phyloP scores from a whole-genome alignment of 2,329 filamentous ascomycete species.

The Chaetothyriales sp. region DNA sequence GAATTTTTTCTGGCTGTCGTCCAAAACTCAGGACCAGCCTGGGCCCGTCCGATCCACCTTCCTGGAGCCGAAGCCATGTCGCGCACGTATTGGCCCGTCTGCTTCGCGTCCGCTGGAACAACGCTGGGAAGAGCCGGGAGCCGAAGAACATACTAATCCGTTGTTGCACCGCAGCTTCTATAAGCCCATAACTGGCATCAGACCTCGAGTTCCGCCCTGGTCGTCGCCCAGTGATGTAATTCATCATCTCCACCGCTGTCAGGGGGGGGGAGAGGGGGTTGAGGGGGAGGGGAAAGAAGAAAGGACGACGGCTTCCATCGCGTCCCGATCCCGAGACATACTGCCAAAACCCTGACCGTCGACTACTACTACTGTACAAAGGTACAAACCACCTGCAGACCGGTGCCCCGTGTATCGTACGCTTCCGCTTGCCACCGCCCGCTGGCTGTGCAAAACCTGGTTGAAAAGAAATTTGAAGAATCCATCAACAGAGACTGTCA shows the following conservation, averaged over 20 bases:
- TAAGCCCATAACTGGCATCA: neutral
- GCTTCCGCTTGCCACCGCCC: too few relatives aligned
- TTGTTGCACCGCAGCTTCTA: neutral
- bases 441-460: too few relatives aligned
- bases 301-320: too few relatives aligned
- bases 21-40: neutral
- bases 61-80: constrained; percentile 1
- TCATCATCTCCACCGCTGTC: neutral
- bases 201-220: neutral
- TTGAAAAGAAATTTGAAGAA: neutral
- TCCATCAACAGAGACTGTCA: neutral
- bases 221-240: neutral
- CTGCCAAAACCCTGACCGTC: too few relatives aligned
- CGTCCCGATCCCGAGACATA: neutral
- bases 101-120: neutral
- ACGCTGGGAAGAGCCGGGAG: neutral
- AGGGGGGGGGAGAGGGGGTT: too few relatives aligned
- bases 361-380: too few relatives aligned
- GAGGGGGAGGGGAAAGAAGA: too few relatives aligned
- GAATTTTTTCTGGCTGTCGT: neutral
- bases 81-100: neutral
- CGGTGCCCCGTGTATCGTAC: neutral
- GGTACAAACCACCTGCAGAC: neutral
- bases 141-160: neutral
- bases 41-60: neutral